These are phyloP conservation scores for Magnolia sinica DNA, from an alignment of 164 flowering plant species.

Conservation along the genomic window DNA sequence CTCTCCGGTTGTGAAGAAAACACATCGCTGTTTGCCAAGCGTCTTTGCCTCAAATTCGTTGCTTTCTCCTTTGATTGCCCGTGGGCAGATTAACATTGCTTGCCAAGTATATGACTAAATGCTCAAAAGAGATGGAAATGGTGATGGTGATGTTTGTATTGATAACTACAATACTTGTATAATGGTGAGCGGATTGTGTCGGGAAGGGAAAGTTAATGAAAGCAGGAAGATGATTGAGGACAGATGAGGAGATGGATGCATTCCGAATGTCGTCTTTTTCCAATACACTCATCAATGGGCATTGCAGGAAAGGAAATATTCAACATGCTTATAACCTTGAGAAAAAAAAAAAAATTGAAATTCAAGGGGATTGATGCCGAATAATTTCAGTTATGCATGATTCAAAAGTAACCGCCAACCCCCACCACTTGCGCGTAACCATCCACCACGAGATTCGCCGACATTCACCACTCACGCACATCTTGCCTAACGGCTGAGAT, in stretches of 20 bases:
- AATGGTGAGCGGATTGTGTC: constrained; percentile 63
- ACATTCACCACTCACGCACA: too few species aligned
- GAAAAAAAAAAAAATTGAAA: too few species aligned
- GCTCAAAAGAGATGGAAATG: constrained; percentile 28
- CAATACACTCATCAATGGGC: constrained; percentile 71
- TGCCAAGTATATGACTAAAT: not conserved
- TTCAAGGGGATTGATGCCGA: too few species aligned
- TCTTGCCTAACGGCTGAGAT: too few species aligned
- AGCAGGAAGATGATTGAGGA: constrained; percentile 46
- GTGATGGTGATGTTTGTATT: constrained; percentile 23
- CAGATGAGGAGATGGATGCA: constrained; percentile 25
- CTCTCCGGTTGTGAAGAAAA: constrained; percentile 13
- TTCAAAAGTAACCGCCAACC: too few species aligned
- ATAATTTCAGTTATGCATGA: too few species aligned
- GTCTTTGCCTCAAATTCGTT: constrained; percentile 60
- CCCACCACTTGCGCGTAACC: too few species aligned
- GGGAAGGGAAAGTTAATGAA: constrained; percentile 51
- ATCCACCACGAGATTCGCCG: too few species aligned
- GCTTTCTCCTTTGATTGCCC: constrained; percentile 43
- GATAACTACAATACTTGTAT: constrained; percentile 69
- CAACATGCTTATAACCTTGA: too few species aligned
- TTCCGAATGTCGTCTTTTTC: constrained; percentile 75
- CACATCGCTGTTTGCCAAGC: constrained; percentile 34
- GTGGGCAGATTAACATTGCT: constrained; percentile 32
- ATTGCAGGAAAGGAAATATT: too few species aligned